A percentile compares a stretch with the other conserved stretches of the same genome.
Conservation (phyloP, 2,329 filamentous ascomycete genomes). For the Fusarium continuum region DNA sequence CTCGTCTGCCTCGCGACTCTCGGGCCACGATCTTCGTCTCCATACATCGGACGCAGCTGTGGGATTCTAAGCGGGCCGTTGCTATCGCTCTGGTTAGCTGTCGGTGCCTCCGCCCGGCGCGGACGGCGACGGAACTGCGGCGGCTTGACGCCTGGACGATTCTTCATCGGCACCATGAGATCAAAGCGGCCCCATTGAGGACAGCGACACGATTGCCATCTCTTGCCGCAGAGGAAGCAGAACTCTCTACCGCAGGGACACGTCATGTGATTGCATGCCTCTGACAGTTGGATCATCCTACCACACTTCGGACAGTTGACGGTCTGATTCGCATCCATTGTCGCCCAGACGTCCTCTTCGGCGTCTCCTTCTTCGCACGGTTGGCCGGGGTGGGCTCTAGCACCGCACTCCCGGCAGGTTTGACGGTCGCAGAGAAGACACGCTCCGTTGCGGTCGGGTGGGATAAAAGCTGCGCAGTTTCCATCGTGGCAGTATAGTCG, state of each 20-base stretch:
- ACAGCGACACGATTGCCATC: slow-evolving; percentile 54
- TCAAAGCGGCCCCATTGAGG: slow-evolving; percentile 1
- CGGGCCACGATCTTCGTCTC: slow-evolving; percentile 3
- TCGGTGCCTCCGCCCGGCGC: not conserved
- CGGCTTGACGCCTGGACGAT: slow-evolving; percentile 32
- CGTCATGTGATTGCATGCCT: slow-evolving; percentile 43
- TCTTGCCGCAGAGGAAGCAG: slow-evolving; percentile 57
- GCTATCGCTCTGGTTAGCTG: not conserved
- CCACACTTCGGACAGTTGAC: slow-evolving; percentile 41
- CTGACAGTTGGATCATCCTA: slow-evolving; percentile 27
- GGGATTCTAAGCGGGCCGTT: slow-evolving; percentile 4
- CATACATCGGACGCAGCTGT: slow-evolving; percentile 21
- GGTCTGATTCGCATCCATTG: slow-evolving; percentile 34
- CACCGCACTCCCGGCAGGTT: slow-evolving; percentile 28
- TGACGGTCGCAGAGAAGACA: slow-evolving; percentile 18
- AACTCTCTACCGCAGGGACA: slow-evolving; percentile 60
- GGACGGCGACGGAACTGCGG: slow-evolving; percentile 19
- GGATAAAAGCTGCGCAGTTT: slow-evolving; percentile 37
- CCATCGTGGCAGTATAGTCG: slow-evolving; percentile 39
- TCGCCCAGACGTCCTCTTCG: slow-evolving; percentile 38
- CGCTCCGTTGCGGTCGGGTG: not conserved
- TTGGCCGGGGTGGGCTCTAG: slow-evolving; percentile 10
- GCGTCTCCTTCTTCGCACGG: slow-evolving; percentile 15
- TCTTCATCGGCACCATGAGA: slow-evolving; percentile 5
- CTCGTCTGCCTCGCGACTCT: not conserved